A percentile compares a stretch with the other conserved stretches of the same genome.
Conservation (phyloP, 306 rosid species). For the Geum urbanum region DNA sequence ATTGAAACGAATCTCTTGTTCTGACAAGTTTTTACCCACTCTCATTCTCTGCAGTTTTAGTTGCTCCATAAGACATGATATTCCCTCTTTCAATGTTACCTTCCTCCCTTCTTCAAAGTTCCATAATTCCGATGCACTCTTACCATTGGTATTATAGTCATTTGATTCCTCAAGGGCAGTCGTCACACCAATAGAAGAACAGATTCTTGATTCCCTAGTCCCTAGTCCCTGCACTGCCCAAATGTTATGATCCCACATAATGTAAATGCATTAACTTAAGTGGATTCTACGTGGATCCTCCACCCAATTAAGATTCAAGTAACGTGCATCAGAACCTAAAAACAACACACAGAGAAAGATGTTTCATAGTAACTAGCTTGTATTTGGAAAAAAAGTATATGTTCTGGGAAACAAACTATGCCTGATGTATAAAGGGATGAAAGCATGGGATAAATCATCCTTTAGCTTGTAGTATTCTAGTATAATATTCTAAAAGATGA, state of each 20-base stretch:
- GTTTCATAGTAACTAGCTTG: not conserved
- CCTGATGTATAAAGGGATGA: not conserved
- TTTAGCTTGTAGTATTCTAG: not conserved
- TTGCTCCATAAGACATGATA: slow-evolving; percentile 26
- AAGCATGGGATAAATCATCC: not conserved
- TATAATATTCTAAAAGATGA: not conserved
- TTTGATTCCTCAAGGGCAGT: slow-evolving; percentile 53
- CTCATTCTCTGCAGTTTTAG: slow-evolving; percentile 34
- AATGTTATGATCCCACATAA: not conserved
- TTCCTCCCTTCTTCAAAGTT: slow-evolving; percentile 44
- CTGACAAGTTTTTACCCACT: slow-evolving; percentile 35
- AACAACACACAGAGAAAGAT: not conserved
- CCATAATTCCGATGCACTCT: slow-evolving; percentile 49
- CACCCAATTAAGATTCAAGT: not conserved
- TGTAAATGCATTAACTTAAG: not conserved
- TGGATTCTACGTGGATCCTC: not conserved
- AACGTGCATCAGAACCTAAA: not conserved
- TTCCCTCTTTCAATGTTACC: slow-evolving; percentile 51
- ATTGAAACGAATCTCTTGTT: slow-evolving; percentile 38
- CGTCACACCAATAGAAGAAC: slow-evolving; percentile 33
- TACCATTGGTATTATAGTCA: slow-evolving; percentile 55
- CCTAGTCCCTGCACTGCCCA: slow-evolving; percentile 29
- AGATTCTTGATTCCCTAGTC: slow-evolving; percentile 1
- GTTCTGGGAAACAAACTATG: not conserved
- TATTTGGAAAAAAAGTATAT: not conserved